A percentile compares a stretch with the other conserved stretches of the same genome.
These are phyloP conservation scores for Tolypocladium endophyticum DNA, from an alignment of 2,329 filamentous ascomycete species.

Conservation along the genomic window DNA sequence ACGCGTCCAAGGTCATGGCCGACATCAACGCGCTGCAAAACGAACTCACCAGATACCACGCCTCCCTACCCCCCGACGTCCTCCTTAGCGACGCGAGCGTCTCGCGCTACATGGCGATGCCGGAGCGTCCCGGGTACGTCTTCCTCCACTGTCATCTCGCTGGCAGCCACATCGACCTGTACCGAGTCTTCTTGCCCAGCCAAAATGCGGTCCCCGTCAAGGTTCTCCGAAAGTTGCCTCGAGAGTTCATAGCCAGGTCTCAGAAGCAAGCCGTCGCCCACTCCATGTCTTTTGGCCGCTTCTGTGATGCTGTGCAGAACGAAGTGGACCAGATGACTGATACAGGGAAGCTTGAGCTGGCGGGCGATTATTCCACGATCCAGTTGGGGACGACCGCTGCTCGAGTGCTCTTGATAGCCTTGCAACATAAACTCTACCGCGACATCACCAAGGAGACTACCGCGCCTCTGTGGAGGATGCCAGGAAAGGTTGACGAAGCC, in stretches of 20 bases:
- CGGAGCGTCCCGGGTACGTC: conserved; percentile 22
- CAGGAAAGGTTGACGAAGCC: conserved; percentile 17
- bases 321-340: conserved; percentile 15
- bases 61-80: conserved; percentile 21
- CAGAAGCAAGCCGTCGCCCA: conserved; percentile 29
- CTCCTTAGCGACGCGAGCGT: conserved; percentile 24
- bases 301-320: conserved; percentile 22
- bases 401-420: conserved; percentile 22
- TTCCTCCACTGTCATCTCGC: conserved; percentile 26
- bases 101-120: conserved; percentile 16
- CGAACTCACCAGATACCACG: conserved; percentile 24
- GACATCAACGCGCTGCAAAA: conserved; percentile 25
- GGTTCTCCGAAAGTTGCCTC: conserved; percentile 21
- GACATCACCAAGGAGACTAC: conserved; percentile 24
- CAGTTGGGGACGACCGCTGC: conserved; percentile 19
- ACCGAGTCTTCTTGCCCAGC: conserved; percentile 26
- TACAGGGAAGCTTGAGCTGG: conserved; percentile 13
- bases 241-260: conserved; percentile 23
- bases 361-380: conserved; percentile 20
- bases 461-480: conserved; percentile 22
- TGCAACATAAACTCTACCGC: conserved; percentile 23
- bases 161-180: conserved; percentile 26
- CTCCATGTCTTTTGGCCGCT: conserved; percentile 23
- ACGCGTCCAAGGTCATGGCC: conserved; percentile 26
- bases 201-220: conserved; percentile 20